Evolutionary conservation across 2,329 filamentous ascomycete species (phyloP), one percentile per base, ranked within the genome.

Genomic region (Sclerotinia trifoliorum): DNA sequence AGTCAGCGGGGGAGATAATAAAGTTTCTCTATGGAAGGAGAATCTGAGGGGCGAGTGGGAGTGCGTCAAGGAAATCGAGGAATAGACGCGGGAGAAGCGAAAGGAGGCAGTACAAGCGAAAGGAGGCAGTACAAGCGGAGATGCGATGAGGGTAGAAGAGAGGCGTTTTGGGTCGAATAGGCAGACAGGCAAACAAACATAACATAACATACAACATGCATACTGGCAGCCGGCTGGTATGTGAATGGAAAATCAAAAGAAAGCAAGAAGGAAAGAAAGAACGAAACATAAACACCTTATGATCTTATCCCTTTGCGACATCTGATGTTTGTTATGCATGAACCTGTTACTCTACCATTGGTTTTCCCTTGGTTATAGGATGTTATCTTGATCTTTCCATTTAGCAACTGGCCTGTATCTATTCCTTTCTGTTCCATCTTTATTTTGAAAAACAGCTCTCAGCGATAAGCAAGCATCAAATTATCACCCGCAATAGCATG

Each of bases 11-110:
- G 92, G 91, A 35, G 94, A 99, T 81, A 99, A 99, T 84, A 94
- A 96, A 82, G 94, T 99, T 67, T 96, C 90, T 66, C 81, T 99
- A 79, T 99, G 94, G 94, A 99, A 98, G 86, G 95, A 99, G 86
- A 96, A 96, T 79, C 83, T 99, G 75, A 91, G 91, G 78, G 95
- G 95, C 67, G 92, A 96, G 78, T 99, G 95, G 95, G 94, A 98
- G 81, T 92, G 91, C 76, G 92, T 98, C 73, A 97, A 97, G 86
- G 93, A 92, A 69, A 94, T 99, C 78, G 94, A 97, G 79, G 93
- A 96, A 82, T 96, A 84, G 73, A 67, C 21, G 49, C 24, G 21
- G 5, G 49, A 26, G 6, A 32, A 10, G 35, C 21, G 17, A 58
- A 32, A 5, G 5, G 21, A 35, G 13, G 17, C 1, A 13, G 32